Evolutionary conservation across 176 grass and related monocot genomes (phyloP), one percentile per base, ranked within the genome.

Genomic region (Triticum monococcum): DNA sequence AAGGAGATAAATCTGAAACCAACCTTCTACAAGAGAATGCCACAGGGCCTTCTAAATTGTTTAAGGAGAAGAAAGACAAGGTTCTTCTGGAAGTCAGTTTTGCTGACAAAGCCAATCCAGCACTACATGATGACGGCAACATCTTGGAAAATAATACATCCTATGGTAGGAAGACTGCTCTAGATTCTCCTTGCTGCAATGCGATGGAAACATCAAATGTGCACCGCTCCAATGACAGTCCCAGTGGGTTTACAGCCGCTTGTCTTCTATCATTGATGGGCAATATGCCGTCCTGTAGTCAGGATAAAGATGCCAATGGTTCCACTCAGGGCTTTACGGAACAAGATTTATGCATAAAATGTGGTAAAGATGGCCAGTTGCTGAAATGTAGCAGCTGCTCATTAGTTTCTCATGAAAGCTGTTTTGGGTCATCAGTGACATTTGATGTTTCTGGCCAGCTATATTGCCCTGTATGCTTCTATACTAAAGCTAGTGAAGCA

Each of bases 311-410:
- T 23, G 26, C 52, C 20, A 59, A 80, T 80, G 75, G 78, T 79
- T 48, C 50, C 2, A 35, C 73, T 40, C 61, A n/a, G 24, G 66
- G 26, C 62, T 79, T 41, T 20, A 76, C 83, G 1, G 76, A 87
- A 81, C 85, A 89, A 83, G 84, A 77, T 84, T 57, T 84, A 68
- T 92, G 91, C 45, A 81, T 92, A 65, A 89, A 87, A 80, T 92
- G 91, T 54, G 63, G 71, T 66, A 72, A 92, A 87, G 62, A 74
- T 52, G 87, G 81, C 3, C 80, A 92, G 63, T 84, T 92, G 81
- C 65, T 87, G 31, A 85, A 80, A 81, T 92, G 91, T 41, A 77
- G 63, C 61, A 82, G 50, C 38, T 92, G 91, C 67, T 75, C 48
- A 14, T 75, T 75, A 75, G 43, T 8, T 9, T 45, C 72, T 75